These are phyloP conservation scores for Baudoinia panamericana DNA, from an alignment of 495 filamentous ascomycete species.

Conservation along the genomic window DNA sequence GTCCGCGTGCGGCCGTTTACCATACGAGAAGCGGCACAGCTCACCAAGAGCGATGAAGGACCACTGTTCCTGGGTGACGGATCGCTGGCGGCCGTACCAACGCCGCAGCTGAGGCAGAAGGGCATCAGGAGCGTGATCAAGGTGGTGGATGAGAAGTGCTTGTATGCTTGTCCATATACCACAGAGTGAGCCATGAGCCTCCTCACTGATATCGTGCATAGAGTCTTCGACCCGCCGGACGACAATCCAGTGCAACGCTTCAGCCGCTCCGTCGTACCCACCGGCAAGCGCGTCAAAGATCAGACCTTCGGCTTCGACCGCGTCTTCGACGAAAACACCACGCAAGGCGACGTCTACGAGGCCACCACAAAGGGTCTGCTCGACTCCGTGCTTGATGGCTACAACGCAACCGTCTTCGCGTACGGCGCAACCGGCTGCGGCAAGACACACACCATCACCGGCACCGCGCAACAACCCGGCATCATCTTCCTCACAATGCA, in stretches of 20 bases:
- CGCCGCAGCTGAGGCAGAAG: slow-evolving; percentile 69
- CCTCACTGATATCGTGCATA: slow-evolving; percentile 27
- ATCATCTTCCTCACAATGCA: slow-evolving; percentile 99
- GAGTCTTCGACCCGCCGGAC: slow-evolving; percentile 94
- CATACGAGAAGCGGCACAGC: slow-evolving; percentile 55
- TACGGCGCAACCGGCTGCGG: slow-evolving; percentile 97
- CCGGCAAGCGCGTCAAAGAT: slow-evolving; percentile 90
- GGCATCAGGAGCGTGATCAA: slow-evolving; percentile 87
- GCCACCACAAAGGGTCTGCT: slow-evolving; percentile 77
- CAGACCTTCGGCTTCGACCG: slow-evolving; percentile 95
- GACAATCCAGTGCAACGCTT: slow-evolving; percentile 91
- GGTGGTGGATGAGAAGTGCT: slow-evolving; percentile 87
- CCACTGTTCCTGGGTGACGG: slow-evolving; percentile 91
- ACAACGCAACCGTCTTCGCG: slow-evolving; percentile 97
- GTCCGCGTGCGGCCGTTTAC: slow-evolving; percentile 94
- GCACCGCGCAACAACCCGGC: slow-evolving; percentile 82
- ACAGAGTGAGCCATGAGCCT: too few species aligned
- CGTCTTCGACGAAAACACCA: slow-evolving; percentile 92
- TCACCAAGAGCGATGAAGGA: slow-evolving; percentile 67
- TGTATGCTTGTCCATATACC: slow-evolving; percentile 46
- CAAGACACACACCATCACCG: slow-evolving; percentile 91
- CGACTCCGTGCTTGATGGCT: slow-evolving; percentile 91
- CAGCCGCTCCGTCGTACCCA: slow-evolving; percentile 65
- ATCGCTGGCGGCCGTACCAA: slow-evolving; percentile 67
- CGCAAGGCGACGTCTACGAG: slow-evolving; percentile 91